phyloP scores from a whole-genome alignment of 2,329 filamentous ascomycete genomes.

The Talaromyces sp. region DNA sequence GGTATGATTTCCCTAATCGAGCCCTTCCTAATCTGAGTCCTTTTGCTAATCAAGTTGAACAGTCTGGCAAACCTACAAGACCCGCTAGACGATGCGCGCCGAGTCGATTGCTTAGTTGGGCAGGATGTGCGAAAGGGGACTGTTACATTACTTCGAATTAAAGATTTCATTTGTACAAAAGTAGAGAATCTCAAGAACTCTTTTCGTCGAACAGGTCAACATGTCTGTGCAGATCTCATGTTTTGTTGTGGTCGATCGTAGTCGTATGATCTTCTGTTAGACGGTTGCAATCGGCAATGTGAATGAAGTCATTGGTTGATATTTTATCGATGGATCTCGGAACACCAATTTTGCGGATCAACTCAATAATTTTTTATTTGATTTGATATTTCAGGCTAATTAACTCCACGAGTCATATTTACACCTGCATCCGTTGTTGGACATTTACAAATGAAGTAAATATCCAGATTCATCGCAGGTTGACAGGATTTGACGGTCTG shows the following conservation, averaged over 20 bases:
- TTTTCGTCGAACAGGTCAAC: slow-evolving; percentile 5
- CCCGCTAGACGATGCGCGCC: slow-evolving; percentile 30
- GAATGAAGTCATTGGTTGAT: slow-evolving; percentile 43
- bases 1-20: slow-evolving; percentile 46
- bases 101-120: slow-evolving; percentile 9
- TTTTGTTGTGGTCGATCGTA: slow-evolving; percentile 1
- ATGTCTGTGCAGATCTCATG: slow-evolving; percentile 8
- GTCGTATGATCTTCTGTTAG: slow-evolving; percentile 5
- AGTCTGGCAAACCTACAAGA: slow-evolving; percentile 69
- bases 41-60: too few relatives aligned
- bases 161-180: slow-evolving; percentile 36
- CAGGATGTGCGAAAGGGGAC: slow-evolving; percentile 7
- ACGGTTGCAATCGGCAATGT: slow-evolving; percentile 29
- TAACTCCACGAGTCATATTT: not conserved
- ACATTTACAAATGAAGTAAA: not conserved
- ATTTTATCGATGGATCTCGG: slow-evolving; percentile 26
- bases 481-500: slow-evolving; percentile 19
- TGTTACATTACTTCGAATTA: slow-evolving; percentile 26
- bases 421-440: not conserved
- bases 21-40: too few relatives aligned
- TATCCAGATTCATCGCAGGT: not conserved
- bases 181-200: slow-evolving; percentile 32
- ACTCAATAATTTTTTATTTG: slow-evolving; percentile 20
- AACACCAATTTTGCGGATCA: slow-evolving; percentile 39
- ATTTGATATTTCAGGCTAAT: not conserved